phyloP scores from a whole-genome alignment of 1,284 basidiomycete species.

The Phlebopus sp. region DNA sequence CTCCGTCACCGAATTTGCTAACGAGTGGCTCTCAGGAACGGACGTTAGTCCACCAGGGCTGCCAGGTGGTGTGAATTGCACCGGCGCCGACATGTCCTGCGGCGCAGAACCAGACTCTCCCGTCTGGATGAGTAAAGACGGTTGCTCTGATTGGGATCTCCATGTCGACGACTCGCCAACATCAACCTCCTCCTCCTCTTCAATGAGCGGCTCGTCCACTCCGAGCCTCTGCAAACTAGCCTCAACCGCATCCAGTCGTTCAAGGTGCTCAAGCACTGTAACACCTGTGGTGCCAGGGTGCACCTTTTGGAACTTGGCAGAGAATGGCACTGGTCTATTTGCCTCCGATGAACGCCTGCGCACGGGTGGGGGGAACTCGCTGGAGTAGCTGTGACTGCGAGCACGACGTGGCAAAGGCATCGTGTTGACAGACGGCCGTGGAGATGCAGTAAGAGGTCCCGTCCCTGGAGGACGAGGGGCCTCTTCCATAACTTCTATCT shows the following conservation, averaged over 20 bases:
- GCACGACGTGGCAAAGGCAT: slow-evolving; percentile 58
- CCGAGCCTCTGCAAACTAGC: slow-evolving; percentile 70
- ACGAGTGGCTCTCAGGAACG: slow-evolving; percentile 49
- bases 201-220: slow-evolving; percentile 50
- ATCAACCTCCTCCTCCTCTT: slow-evolving; percentile 48
- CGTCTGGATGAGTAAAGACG: slow-evolving; percentile 24
- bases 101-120: slow-evolving; percentile 22
- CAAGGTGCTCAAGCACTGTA: slow-evolving; percentile 76
- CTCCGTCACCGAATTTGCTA: slow-evolving; percentile 57
- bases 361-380: slow-evolving; percentile 72
- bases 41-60: slow-evolving; percentile 47
- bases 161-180: slow-evolving; percentile 48
- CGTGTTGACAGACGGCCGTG: slow-evolving; percentile 57
- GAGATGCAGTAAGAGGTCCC: slow-evolving; percentile 45
- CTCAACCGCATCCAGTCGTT: slow-evolving; percentile 77
- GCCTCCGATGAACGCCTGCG: slow-evolving; percentile 61
- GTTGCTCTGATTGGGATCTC: slow-evolving; percentile 9
- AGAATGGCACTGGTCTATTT: slow-evolving; percentile 73
- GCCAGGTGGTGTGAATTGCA: slow-evolving; percentile 44
- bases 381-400: slow-evolving; percentile 57
- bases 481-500: slow-evolving; percentile 73
- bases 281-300: slow-evolving; percentile 79
- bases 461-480: slow-evolving; percentile 28
- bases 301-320: slow-evolving; percentile 71
- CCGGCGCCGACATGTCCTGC: slow-evolving; percentile 36